Percentiles rank a stretch among this genome's conserved stretches.
Evolutionary conservation across 2,329 filamentous ascomycete species (phyloP).

Genomic region (Exophiala spinifera): DNA sequence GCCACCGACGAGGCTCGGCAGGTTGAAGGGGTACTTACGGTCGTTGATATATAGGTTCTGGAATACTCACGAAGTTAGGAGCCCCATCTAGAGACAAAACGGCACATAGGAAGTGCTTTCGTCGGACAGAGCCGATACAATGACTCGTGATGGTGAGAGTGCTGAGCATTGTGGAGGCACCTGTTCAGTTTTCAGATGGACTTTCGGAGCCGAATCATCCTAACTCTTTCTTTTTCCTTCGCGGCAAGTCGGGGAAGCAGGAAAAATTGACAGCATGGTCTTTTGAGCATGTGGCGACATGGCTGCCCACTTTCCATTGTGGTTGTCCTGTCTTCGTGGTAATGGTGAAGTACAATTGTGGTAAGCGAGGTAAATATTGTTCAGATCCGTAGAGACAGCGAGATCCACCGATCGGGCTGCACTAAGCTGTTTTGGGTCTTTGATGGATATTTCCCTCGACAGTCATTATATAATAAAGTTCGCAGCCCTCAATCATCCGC

Average conservation of each 20-base stretch:
- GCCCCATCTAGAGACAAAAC: neutral
- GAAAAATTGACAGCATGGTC: neutral
- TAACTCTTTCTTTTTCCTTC: too few relatives aligned
- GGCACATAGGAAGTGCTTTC: neutral
- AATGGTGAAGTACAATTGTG: neutral
- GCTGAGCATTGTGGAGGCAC: neutral
- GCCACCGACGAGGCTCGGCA: neutral
- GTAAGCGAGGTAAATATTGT: neutral
- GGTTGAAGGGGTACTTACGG: neutral
- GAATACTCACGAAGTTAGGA: neutral
- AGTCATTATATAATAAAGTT: neutral
- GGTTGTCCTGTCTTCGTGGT: neutral
- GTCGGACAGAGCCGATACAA: neutral
- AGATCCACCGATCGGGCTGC: neutral
- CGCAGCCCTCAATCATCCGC: neutral
- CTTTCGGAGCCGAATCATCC: neutral
- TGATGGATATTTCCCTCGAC: neutral
- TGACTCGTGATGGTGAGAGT: neutral
- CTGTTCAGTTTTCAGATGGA: neutral
- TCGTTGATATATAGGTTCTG: neutral
- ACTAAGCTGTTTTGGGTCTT: neutral
- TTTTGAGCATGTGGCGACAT: neutral
- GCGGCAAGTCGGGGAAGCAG: neutral
- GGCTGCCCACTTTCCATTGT: neutral
- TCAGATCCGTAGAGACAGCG: neutral